Evolutionary conservation across 768 basidiomycete species (phyloP).

Genomic region (Austroboletus festivus): DNA sequence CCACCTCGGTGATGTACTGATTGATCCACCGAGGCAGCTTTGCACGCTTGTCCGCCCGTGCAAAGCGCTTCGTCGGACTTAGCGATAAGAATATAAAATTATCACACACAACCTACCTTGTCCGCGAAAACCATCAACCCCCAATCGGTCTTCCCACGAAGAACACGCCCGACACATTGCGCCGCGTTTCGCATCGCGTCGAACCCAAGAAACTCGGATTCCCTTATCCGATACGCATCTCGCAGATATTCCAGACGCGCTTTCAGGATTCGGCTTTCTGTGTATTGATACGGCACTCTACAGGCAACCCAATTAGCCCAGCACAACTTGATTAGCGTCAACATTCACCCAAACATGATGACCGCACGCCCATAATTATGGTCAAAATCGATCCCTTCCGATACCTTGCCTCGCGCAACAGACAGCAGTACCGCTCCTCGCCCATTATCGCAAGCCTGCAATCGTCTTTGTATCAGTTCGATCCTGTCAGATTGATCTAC

Average conservation of each 20-base stretch:
- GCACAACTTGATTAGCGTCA: neutral
- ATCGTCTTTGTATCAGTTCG: neutral
- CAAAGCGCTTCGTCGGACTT: conserved; percentile 66
- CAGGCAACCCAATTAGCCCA: conserved; percentile 1
- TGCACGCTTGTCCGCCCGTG: conserved; percentile 87
- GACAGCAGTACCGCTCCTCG: conserved; percentile 95
- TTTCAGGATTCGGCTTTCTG: conserved; percentile 95
- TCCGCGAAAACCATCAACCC: conserved; percentile 99
- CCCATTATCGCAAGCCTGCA: conserved; percentile 95
- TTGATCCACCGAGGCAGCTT: conserved; percentile 99
- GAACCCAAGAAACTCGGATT: conserved; percentile 98
- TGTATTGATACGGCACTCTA: conserved; percentile 96
- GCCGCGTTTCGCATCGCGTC: conserved; percentile 99
- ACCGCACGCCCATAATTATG: conserved; percentile 99
- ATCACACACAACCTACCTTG: conserved; percentile 56
- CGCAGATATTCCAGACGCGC: conserved; percentile 95
- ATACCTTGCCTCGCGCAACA: conserved; percentile 97
- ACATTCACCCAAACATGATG: conserved; percentile 93
- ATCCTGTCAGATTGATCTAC: conserved; percentile 1
- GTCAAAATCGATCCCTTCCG: conserved; percentile 99
- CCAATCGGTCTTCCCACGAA: conserved; percentile 99
- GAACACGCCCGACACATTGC: conserved; percentile 95
- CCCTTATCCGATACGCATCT: conserved; percentile 97
- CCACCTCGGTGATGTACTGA: conserved; percentile 97
- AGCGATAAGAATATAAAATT: neutral